Base-by-base conservation (phyloP, 176 grass and related monocot species). In the Juncus effusus region DNA sequence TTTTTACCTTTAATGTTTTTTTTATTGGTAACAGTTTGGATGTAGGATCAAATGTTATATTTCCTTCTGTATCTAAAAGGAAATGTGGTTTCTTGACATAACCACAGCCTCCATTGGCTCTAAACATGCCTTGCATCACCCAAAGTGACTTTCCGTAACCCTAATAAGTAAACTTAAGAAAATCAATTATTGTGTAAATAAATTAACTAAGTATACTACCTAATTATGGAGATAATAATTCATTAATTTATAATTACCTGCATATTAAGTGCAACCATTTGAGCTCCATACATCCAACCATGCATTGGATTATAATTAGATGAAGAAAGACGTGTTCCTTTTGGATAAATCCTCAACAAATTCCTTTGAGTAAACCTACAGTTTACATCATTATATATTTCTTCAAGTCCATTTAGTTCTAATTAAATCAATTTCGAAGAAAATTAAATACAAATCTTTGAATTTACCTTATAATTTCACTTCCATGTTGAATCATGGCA, bases 221-320 rank as follows among this genome's bases (percentile, higher is more conserved):
- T 53, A 35, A 58, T 10, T 37, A 11, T 57, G 56, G 3, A 50
- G 11, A 77, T 47, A 16, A 57, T 45, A 45, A 28, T 28, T 19
- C 39, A 40, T n/a, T 54, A 51, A 76, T 63, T 41, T 54, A 2
- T 77, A 67, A 9, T 57, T 54, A 80, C 89, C 81, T 95, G 90
- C 85, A 95, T 95, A 74, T 95, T 95, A 36, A 80, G 74, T 72
- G 90, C 90, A 41, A 88, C 90, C 90, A 94, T 94, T 62, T 94
- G 90, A 15, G 80, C 85, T 2, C 85, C 90, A 59, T 94, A 84
- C 6, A 75, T 76, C 90, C 90, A 86, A 3, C 77, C 85, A 73
- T 80, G 84, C 44, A 89, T 9, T 2, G 90, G 90, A 19, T 95
- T 95, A 57, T 89, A 95, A 60, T 95, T 95, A 0, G 85, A 89